Base-by-base conservation (phyloP, 2,329 filamentous ascomycete species). In the Microsporum audouinii region DNA sequence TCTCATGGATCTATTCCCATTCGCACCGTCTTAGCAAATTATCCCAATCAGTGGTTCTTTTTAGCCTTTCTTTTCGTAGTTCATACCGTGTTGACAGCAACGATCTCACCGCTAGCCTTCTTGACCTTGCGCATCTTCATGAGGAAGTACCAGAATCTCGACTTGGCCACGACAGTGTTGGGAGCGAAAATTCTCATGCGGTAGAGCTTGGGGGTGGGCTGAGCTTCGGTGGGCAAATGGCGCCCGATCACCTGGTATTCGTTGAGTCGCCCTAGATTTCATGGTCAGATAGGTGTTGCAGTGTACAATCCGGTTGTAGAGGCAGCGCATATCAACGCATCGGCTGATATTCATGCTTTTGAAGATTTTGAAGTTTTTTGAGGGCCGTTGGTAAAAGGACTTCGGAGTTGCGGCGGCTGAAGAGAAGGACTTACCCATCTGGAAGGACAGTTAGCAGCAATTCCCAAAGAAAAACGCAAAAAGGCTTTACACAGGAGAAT, bases 241-340 rank as follows among this genome's bases (percentile, higher is more conserved):
- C 95, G 92, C 83, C 95, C 94, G 78, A 99, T 96, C 84, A 99
- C 92, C 87, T 97, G 94, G 87, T 96, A 99, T 87, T 99, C 94
- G 80, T 91, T 89, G 83, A 99, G 91, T 86, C 94, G 94, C 90
- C 91, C 94, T 99, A 79, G 34, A 67, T 14, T 68, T 31, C 31
- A 55, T 38, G 5, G 49, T 55, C 49, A 67, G 66, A 68, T 70
- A 14, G 31, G 2, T 55, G 14, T 55, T 55, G 27, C 31, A 55
- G 10, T 36, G n/a, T 36, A 34, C 2, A 55, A n/a, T 55, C 23
- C 27, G 45, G 27, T 49, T 23, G 3, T 49, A 5, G 23, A 49
- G 27, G 27, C 23, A 29, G 45, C 23, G 45, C 45, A 49, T 49
- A 23, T 49, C 27, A 31, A 12, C 7, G 23, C 23, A 27, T 49